Base-by-base conservation (phyloP, 257 asterid species). In the Solanum chiquidenum region DNA sequence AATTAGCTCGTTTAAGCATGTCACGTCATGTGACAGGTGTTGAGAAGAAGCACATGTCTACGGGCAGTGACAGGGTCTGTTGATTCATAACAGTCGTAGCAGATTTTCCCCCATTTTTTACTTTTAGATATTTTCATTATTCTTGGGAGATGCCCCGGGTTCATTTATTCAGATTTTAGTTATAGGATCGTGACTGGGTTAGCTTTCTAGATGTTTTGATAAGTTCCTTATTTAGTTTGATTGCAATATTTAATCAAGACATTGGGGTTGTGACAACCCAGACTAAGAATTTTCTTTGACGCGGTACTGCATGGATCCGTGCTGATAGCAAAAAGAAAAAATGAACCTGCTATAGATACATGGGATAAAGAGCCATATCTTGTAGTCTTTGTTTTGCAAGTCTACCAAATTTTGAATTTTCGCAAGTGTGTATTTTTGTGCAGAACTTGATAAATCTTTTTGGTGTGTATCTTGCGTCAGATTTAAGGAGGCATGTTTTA, bases 401-500 rank as follows among this genome's bases (percentile, higher is more conserved):
- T 40, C 35, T 44, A n/a, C 58, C 84, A 4, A 77, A 12, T 77
- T 77, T 25, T 12, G 84, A 42, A 35, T 14, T 44, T 40, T 77
- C 62, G 4, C 37, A 40, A 14, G 66, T 79, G 38, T 27, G 38
- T 44, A 4, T 44, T 8, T 42, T 79, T 79, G 84, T 79, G 21
- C 20, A 5, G 37, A 7, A 77, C 38, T 82, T 82, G 69, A 37
- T 29, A 16, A 27, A 9, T 80, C 7, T 80, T 46, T 49, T 80
- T 49, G 42, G 40, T 10, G 42, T 49, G 14, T 29, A 80, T 80
- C 20, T 46, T 80, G 40, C 85, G 12, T 18, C 38, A 76, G 88
- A 86, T 83, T 86, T 40, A 33, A 66, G 55, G 86, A 76, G 87
- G 38, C 91, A 93, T 96, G 99, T 97, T 95, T 86, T 91, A 91